These are phyloP conservation scores for Russula virescens DNA, from an alignment of 768 basidiomycete species.

Conservation along the genomic window DNA sequence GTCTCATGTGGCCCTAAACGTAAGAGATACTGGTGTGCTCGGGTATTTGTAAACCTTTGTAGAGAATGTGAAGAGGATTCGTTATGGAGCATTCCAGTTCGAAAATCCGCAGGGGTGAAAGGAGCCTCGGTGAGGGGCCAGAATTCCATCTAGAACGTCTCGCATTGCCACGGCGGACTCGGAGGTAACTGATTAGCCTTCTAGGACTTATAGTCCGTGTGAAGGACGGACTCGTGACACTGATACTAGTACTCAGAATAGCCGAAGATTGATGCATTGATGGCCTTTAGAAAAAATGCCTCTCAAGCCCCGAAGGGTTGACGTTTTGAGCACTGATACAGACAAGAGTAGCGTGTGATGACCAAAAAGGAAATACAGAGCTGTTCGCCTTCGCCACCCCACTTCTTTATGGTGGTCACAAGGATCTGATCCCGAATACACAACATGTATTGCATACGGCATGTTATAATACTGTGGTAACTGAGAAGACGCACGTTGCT, in stretches of 20 bases:
- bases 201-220: no score
- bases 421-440: not conserved
- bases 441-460: not conserved
- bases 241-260: no score
- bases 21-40: constrained; percentile 25
- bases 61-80: constrained; percentile 18
- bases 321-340: not conserved
- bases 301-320: not conserved
- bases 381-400: not conserved
- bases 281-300: not conserved
- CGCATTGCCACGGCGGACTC: not conserved
- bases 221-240: not conserved
- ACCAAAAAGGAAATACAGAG: not conserved
- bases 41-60: not conserved
- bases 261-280: not conserved
- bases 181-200: not conserved
- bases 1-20: constrained; percentile 23
- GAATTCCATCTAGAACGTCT: constrained; percentile 25
- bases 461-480: not conserved
- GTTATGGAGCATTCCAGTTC: constrained; percentile 21
- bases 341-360: not conserved
- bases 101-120: not conserved
- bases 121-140: constrained; percentile 18
- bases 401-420: not conserved
- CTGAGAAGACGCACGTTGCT: not conserved